A percentile compares a stretch with the other conserved stretches of the same genome.
These are phyloP conservation scores for Kodamaea sagamina DNA, from an alignment of 805 yeast species.

Conservation along the genomic window DNA sequence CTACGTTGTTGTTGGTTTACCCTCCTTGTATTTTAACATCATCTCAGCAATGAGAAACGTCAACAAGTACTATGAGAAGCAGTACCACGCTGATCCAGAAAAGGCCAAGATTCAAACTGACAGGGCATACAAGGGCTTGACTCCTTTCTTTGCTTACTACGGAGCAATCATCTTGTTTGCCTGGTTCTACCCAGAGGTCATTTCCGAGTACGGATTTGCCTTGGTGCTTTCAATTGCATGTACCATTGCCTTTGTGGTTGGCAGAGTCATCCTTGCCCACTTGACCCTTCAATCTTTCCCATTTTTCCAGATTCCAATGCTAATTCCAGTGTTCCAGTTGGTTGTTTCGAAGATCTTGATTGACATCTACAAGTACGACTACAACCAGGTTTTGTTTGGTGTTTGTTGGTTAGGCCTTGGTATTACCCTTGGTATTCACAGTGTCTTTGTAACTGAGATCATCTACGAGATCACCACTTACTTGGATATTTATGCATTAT, in stretches of 20 bases:
- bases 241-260: slow-evolving; percentile 82
- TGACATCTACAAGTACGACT: slow-evolving; percentile 37
- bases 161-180: slow-evolving; percentile 49
- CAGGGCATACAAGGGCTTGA: slow-evolving; percentile 50
- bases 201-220: slow-evolving; percentile 51
- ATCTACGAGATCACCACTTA: slow-evolving; percentile 77
- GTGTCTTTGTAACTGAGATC: slow-evolving; percentile 72
- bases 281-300: slow-evolving; percentile 82
- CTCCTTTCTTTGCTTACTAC: slow-evolving; percentile 67
- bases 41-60: slow-evolving; percentile 68
- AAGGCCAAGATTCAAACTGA: slow-evolving; percentile 42
- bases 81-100: slow-evolving; percentile 21
- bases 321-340: slow-evolving; percentile 59
- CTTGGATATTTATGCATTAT: slow-evolving; percentile 82
- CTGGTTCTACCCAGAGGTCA: slow-evolving; percentile 52
- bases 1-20: slow-evolving; percentile 52
- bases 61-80: slow-evolving; percentile 43
- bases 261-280: slow-evolving; percentile 85
- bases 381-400: slow-evolving; percentile 47
- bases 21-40: slow-evolving; percentile 64
- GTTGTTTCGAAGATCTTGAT: slow-evolving; percentile 36
- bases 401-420: slow-evolving; percentile 69
- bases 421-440: slow-evolving; percentile 65
- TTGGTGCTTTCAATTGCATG: slow-evolving; percentile 70
- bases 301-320: slow-evolving; percentile 64